phyloP scores from a whole-genome alignment of 306 rosid species.

The Castanopsis chinensis region DNA sequence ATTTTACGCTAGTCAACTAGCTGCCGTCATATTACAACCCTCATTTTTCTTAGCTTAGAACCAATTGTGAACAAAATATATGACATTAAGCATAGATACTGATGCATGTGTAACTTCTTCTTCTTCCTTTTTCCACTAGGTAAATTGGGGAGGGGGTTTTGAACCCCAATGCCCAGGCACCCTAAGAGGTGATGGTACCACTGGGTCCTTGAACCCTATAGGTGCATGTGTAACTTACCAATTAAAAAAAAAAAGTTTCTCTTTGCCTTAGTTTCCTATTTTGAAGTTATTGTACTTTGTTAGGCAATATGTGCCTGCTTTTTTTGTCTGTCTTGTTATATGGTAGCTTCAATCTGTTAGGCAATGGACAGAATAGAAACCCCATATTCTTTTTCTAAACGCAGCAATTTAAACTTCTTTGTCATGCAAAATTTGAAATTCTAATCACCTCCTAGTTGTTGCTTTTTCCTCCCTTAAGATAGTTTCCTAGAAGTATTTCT shows the following conservation, averaged over 20 bases:
- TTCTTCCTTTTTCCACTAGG: too few species aligned
- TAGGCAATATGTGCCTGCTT: neutral
- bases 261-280: neutral
- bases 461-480: neutral
- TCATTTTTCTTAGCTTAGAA: too few species aligned
- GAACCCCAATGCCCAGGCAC: too few species aligned
- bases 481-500: slow-evolving; percentile 16
- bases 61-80: too few species aligned
- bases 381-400: neutral
- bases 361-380: slow-evolving; percentile 4
- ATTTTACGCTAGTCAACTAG: too few species aligned
- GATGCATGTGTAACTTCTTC: too few species aligned
- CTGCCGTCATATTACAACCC: too few species aligned
- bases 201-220: too few species aligned
- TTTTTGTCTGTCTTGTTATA: neutral
- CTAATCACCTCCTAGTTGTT: neutral
- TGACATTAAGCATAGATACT: too few species aligned
- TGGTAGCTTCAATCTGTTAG: slow-evolving; percentile 21
- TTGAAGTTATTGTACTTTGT: neutral
- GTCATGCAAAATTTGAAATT: neutral
- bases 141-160: too few species aligned
- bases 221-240: too few species aligned
- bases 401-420: neutral
- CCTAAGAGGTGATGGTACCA: too few species aligned
- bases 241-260: neutral